phyloP scores from a whole-genome alignment of 2,329 filamentous ascomycete species.

The Podosphaera aphanis region DNA sequence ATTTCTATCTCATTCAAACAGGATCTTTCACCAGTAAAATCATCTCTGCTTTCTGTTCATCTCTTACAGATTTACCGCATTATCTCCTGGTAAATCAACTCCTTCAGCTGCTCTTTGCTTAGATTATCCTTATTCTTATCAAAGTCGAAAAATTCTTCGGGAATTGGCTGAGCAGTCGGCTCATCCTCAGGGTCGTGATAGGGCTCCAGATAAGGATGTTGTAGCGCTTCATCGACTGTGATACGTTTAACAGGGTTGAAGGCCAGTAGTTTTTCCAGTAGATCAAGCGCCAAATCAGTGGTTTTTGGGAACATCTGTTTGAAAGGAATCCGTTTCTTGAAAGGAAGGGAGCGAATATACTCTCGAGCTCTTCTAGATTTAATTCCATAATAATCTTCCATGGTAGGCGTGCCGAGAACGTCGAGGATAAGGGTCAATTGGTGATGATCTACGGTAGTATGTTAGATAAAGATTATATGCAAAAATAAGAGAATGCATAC shows the following conservation, averaged over 20 bases:
- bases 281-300: conserved; percentile 83
- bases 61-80: conserved; percentile 21
- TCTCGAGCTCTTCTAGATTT: conserved; percentile 92
- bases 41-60: neutral
- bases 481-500: conserved; percentile 25
- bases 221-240: conserved; percentile 87
- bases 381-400: conserved; percentile 99
- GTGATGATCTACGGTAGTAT: conserved; percentile 59
- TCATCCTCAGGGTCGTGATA: conserved; percentile 98
- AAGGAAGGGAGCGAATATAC: conserved; percentile 92
- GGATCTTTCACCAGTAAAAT: neutral
- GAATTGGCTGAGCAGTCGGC: conserved; percentile 86
- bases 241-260: conserved; percentile 99
- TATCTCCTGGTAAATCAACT: conserved; percentile 94
- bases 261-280: conserved; percentile 83
- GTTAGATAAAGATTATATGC: conserved; percentile 4
- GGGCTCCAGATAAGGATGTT: conserved; percentile 93
- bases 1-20: neutral
- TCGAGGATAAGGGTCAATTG: conserved; percentile 93
- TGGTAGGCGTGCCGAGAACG: conserved; percentile 89
- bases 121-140: conserved; percentile 99
- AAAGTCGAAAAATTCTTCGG: conserved; percentile 98
- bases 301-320: conserved; percentile 95
- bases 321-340: conserved; percentile 99
- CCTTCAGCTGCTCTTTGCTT: conserved; percentile 94